Base-by-base conservation (phyloP, 352 stramenopile species). In the Phytophthora citrophthora region DNA sequence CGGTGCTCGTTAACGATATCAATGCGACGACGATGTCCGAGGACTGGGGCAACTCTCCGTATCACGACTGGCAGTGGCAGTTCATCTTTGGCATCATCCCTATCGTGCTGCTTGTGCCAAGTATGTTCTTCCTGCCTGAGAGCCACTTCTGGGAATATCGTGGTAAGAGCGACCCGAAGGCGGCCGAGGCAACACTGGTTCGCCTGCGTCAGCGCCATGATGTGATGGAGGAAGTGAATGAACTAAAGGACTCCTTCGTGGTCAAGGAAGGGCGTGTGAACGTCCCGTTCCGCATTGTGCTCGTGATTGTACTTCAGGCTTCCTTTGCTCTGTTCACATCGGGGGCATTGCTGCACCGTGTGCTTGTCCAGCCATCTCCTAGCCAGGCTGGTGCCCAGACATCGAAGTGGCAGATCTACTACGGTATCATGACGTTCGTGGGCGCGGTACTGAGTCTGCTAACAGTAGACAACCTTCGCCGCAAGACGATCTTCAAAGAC, bases 401-500 rank as follows among this genome's bases (percentile, higher is more conserved):
- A 23, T 93, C 84, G 10, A 79, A 79, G 52, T 96, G 88, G 88
- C 70, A 84, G 57, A 77, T 92, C 43, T 92, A 90, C 57, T 94
- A 91, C 61, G 88, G 86, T 1, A 54, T 85, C 16, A 91, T 90
- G 81, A 89, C 72, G 18, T 83, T 96, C 38, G 36, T 90, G 4
- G 88, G 88, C 18, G 70, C 84, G 1, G 23, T 89, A 6, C 18
- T 95, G 58, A 90, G 86, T 34, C 36, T 94, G 45, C 70, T 95
- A 32, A 94, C 79, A 2, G 84, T 96, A 10, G 88, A 96, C 58
- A 94, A 83, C 45, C 60, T 96, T 36, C 86, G 85, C n/a, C 86
- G 88, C 61, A 96, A 96, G 70, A 96, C 88, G 9, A 89, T 96
- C 23, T 89, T 93, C 63, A 96, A 96, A 64, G 88, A 94, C 45